Conservation (phyloP, 306 rosid species). For the Clitoria ternatea region DNA sequence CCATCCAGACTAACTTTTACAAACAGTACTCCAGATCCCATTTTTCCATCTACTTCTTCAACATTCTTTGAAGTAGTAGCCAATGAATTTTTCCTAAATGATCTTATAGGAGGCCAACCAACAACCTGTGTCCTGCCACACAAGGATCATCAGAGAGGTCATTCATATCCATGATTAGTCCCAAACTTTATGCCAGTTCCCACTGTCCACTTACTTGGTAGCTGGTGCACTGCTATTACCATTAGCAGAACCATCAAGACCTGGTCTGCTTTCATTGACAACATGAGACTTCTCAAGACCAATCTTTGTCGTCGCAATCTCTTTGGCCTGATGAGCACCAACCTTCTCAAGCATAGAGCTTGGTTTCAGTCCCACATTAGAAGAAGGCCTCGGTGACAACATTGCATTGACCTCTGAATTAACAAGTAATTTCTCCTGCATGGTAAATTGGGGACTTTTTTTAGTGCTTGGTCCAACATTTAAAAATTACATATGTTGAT, state of each 20-base stretch:
- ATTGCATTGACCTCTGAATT: conserved; percentile 36
- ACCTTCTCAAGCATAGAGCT: conserved; percentile 52
- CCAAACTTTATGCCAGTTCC: conserved; percentile 18
- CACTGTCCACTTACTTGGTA: conserved; percentile 53
- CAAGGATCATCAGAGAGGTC: conserved; percentile 29
- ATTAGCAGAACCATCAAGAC: conserved; percentile 43
- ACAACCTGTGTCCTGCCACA: conserved; percentile 86
- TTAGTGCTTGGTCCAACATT: neutral
- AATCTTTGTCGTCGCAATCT: conserved; percentile 43
- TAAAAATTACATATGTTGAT: neutral
- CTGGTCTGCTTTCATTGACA: conserved; percentile 40
- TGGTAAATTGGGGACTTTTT: conserved; percentile 9
- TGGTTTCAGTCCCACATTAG: conserved; percentile 30
- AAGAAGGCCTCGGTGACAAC: neutral
- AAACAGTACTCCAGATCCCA: conserved; percentile 47
- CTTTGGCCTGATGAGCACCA: conserved; percentile 42
- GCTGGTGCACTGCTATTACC: conserved; percentile 56
- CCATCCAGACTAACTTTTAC: conserved; percentile 95
- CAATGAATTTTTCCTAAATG: conserved; percentile 75
- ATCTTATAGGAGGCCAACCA: conserved; percentile 96
- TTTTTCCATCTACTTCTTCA: conserved; percentile 58
- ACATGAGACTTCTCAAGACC: conserved; percentile 47
- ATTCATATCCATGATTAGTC: conserved; percentile 19
- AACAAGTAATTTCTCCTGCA: conserved; percentile 56
- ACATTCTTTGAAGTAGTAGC: conserved; percentile 50